Percentiles rank a stretch among this genome's conserved stretches.
phyloP scores from a whole-genome alignment of 2,329 filamentous ascomycete genomes.

The Penicillium hordei region DNA sequence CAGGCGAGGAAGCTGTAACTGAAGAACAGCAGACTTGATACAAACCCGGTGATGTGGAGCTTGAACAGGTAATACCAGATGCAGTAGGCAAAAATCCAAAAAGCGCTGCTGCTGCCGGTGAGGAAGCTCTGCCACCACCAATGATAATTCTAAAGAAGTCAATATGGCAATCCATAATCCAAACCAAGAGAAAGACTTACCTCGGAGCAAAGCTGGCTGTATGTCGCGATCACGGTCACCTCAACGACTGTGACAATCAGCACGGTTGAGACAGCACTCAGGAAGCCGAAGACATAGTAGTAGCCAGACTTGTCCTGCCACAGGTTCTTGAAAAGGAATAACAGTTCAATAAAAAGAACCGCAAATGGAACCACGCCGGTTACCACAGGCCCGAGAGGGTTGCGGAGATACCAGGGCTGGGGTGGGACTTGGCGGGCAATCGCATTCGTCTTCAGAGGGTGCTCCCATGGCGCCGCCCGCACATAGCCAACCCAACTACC shows the following conservation, averaged over 20 bases:
- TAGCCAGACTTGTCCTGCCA: constrained; percentile 91
- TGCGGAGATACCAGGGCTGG: constrained; percentile 73
- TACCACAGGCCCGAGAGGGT: constrained; percentile 63
- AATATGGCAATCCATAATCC: background rate
- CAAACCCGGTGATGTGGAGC: constrained; percentile 76
- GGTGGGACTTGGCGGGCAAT: constrained; percentile 72
- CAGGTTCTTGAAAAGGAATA: constrained; percentile 82
- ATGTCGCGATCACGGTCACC: constrained; percentile 79
- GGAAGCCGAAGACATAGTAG: constrained; percentile 88
- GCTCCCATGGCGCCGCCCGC: constrained; percentile 68
- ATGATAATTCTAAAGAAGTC: constrained; percentile 64
- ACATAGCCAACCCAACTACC: constrained; percentile 77
- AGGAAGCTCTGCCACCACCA: constrained; percentile 94
- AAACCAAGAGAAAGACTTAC: constrained; percentile 38
- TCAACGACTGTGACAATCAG: constrained; percentile 75
- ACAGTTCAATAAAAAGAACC: constrained; percentile 82
- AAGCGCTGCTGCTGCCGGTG: constrained; percentile 70
- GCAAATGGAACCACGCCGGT: constrained; percentile 80
- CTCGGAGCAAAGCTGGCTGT: constrained; percentile 78
- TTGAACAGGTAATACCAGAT: constrained; percentile 81
- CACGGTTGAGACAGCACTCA: constrained; percentile 71
- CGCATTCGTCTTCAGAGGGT: constrained; percentile 73
- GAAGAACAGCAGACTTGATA: constrained; percentile 80
- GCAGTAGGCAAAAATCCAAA: constrained; percentile 83
- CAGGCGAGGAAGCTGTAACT: constrained; percentile 81